These are phyloP conservation scores for Fusarium solani-melongenae DNA, from an alignment of 2,329 filamentous ascomycete species.

Conservation along the genomic window DNA sequence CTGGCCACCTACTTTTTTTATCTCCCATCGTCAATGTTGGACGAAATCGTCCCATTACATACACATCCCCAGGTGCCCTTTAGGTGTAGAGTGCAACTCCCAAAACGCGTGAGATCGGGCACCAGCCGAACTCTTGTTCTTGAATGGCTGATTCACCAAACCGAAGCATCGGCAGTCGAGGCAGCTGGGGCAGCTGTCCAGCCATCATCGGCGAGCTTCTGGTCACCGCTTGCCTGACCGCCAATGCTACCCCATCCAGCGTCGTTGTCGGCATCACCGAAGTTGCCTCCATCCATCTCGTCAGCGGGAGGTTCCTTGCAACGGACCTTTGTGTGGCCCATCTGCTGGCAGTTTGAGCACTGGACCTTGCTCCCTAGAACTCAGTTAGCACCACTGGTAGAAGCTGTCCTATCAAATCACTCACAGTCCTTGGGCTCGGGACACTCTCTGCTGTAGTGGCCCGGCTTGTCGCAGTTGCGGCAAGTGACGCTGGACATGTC, in stretches of 20 bases:
- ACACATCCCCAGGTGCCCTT: background rate
- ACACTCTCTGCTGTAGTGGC: conserved; percentile 73
- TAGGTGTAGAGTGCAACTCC: background rate
- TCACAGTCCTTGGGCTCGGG: conserved; percentile 62
- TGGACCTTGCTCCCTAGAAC: conserved; percentile 53
- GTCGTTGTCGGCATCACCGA: conserved; percentile 8
- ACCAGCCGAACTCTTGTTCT: background rate
- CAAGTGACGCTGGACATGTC: conserved; percentile 64
- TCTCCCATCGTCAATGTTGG: background rate
- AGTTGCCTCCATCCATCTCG: conserved; percentile 25
- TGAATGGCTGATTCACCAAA: conserved; percentile 28
- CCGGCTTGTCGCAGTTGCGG: conserved; percentile 68
- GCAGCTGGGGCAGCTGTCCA: background rate
- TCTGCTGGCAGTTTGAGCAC: conserved; percentile 53
- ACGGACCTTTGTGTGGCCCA: conserved; percentile 53
- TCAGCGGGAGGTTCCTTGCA: conserved; percentile 48
- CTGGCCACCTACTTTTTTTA: background rate
- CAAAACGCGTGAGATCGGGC: background rate
- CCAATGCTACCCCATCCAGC: conserved; percentile 1
- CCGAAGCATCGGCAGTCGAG: background rate
- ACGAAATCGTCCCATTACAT: conserved; percentile 16
- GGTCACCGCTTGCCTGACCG: background rate
- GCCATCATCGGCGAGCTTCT: background rate
- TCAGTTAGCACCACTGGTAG: conserved; percentile 27
- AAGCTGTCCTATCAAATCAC: conserved; percentile 14